phyloP scores from a whole-genome alignment of 1,284 basidiomycete species.

The Cerrena zonata region DNA sequence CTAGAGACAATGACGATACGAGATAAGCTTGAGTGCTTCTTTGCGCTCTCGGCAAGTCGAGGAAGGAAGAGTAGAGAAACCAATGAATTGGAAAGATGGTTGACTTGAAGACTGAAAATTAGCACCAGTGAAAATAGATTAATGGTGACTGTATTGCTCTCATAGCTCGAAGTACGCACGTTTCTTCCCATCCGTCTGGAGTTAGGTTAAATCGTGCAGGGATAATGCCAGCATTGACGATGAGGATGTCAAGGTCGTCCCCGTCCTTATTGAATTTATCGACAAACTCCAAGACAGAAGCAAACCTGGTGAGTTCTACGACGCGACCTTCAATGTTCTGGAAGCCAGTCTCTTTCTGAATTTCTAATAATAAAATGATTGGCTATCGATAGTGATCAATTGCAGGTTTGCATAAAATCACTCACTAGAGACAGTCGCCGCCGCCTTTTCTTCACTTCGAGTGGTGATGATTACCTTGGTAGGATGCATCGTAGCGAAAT shows the following conservation, averaged over 20 bases:
- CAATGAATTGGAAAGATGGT: constrained; percentile 26
- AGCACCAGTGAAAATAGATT: neutral
- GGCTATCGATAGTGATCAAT: neutral
- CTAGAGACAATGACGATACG: constrained; percentile 26
- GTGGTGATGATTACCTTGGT: constrained; percentile 25
- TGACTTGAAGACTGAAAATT: constrained; percentile 25
- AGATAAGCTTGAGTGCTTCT: constrained; percentile 10
- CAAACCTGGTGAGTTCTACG: constrained; percentile 27
- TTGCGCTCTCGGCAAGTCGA: constrained; percentile 16
- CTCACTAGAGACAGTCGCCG: neutral
- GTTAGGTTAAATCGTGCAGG: constrained; percentile 16
- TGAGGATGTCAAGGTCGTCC: constrained; percentile 28
- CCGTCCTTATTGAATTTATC: constrained; percentile 23
- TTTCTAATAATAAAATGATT: constrained; percentile 12
- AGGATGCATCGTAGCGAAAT: constrained; percentile 29
- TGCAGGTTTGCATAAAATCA: neutral
- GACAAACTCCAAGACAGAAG: constrained; percentile 26
- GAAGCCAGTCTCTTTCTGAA: constrained; percentile 24
- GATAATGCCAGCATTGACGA: constrained; percentile 29
- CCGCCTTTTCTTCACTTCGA: constrained; percentile 19
- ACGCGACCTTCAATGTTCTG: constrained; percentile 21
- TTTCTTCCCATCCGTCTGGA: constrained; percentile 28
- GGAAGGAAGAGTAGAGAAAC: constrained; percentile 26
- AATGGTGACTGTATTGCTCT: no score
- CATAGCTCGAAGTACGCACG: constrained; percentile 11